A percentile compares a stretch with the other conserved stretches of the same genome.
Conservation (phyloP, 2,329 filamentous ascomycete species). For the Fusarium sp. region DNA sequence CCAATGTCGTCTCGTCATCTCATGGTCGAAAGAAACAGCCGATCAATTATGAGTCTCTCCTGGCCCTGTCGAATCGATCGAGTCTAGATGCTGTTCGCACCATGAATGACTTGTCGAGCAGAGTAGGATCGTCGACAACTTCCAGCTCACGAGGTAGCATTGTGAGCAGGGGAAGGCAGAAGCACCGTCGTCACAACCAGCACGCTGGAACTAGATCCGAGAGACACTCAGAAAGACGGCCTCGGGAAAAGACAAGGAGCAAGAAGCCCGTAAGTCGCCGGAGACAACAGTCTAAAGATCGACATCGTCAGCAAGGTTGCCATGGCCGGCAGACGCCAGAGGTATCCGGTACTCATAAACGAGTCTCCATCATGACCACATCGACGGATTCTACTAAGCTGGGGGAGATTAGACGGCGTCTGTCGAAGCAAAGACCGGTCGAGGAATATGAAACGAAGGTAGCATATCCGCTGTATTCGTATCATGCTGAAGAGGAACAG, state of each 20-base stretch:
- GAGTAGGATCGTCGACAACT: slow-evolving; percentile 38
- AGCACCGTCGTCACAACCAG: slow-evolving; percentile 22
- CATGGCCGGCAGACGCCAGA: slow-evolving; percentile 12
- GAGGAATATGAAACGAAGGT: slow-evolving; percentile 11
- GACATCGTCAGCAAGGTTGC: slow-evolving; percentile 17
- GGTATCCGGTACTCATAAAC: slow-evolving; percentile 21
- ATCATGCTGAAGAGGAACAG: slow-evolving; percentile 24
- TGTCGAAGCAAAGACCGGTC: slow-evolving; percentile 16
- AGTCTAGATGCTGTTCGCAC: slow-evolving; percentile 60
- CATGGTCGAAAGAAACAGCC: slow-evolving; percentile 47
- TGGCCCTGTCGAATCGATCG: slow-evolving; percentile 60
- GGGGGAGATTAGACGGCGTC: slow-evolving; percentile 53
- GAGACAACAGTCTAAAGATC: slow-evolving; percentile 17
- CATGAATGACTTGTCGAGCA: slow-evolving; percentile 59
- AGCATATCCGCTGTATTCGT: slow-evolving; percentile 38
- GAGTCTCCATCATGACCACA: slow-evolving; percentile 50
- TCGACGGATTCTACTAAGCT: slow-evolving; percentile 59
- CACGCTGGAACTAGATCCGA: slow-evolving; percentile 15
- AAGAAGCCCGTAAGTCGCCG: slow-evolving; percentile 15
- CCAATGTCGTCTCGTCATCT: slow-evolving; percentile 51
- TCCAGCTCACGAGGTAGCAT: slow-evolving; percentile 30
- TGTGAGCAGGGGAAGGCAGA: slow-evolving; percentile 36
- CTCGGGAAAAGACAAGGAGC: slow-evolving; percentile 22
- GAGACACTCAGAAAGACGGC: slow-evolving; percentile 15
- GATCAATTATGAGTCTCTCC: slow-evolving; percentile 60